Evolutionary conservation across 371 early-diverging fungal genomes (phyloP).

Genomic region (Massospora cicadina): DNA sequence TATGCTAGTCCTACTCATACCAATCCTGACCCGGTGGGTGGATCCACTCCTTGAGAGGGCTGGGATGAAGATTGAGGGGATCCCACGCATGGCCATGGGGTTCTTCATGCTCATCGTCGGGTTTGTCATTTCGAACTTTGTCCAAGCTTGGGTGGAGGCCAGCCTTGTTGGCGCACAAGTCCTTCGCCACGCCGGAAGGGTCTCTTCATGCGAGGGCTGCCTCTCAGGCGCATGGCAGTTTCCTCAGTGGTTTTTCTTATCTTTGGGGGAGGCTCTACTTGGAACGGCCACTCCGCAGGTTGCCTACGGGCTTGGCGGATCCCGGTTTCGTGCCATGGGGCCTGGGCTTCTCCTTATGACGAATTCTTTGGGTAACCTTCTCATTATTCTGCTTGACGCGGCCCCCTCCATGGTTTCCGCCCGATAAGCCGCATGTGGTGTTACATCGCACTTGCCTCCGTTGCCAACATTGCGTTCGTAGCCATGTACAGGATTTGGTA

Average conservation of each 20-base stretch:
- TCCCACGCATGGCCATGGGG: not conserved
- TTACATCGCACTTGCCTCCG: not conserved
- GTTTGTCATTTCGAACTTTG: not conserved
- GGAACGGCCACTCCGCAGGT: not conserved
- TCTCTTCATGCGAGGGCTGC: slow-evolving; percentile 13
- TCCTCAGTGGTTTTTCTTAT: slow-evolving; percentile 39
- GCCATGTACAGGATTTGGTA: not conserved
- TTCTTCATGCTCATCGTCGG: not conserved
- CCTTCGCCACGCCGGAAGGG: not conserved
- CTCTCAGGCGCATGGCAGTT: slow-evolving; percentile 26
- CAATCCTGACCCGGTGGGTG: not conserved
- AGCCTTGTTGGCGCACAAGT: not conserved
- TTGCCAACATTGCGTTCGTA: not conserved
- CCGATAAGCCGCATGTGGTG: not conserved
- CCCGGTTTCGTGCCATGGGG: not conserved
- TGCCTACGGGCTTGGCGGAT: not conserved
- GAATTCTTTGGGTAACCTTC: not conserved
- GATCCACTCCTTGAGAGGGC: not conserved
- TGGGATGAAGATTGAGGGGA: not conserved
- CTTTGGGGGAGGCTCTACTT: slow-evolving; percentile 41
- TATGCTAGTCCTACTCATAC: not conserved
- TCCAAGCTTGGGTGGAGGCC: not conserved
- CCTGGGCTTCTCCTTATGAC: not conserved
- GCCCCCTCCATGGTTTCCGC: not conserved
- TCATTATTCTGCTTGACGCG: not conserved